Conservation (phyloP, 805 yeast genomes). For the Metschnikowia lunata region DNA sequence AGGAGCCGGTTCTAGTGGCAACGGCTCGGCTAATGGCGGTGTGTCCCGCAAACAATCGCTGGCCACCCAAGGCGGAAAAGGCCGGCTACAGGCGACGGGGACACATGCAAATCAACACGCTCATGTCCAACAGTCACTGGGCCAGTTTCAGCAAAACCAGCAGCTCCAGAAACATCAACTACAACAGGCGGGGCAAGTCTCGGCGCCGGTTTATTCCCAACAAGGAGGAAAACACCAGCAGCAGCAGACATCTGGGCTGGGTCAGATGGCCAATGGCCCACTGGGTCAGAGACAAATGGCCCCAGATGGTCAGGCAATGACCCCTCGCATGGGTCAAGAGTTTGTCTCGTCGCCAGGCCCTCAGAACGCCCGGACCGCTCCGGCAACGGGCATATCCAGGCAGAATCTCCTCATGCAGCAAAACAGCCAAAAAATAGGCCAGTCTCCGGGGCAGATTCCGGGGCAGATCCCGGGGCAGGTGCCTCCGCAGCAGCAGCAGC, state of each 20-base stretch:
- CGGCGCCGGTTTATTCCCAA: slow-evolving; percentile 1
- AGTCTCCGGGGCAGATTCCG: background rate
- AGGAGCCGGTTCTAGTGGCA: background rate
- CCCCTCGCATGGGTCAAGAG: slow-evolving; percentile 2
- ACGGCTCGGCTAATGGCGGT: background rate
- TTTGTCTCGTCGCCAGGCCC: slow-evolving; percentile 4
- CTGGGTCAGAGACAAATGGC: background rate
- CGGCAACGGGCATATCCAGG: background rate
- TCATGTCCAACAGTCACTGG: slow-evolving; percentile 7
- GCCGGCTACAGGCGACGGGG: background rate
- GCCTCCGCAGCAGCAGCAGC: slow-evolving; percentile 11
- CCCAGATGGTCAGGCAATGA: background rate
- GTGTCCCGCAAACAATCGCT: background rate
- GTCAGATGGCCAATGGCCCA: background rate
- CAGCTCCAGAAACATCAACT: slow-evolving; percentile 8
- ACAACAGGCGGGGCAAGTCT: slow-evolving; percentile 2
- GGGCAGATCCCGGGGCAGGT: background rate
- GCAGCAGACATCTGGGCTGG: background rate
- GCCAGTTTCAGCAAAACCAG: slow-evolving; percentile 10
- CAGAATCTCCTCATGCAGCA: background rate
- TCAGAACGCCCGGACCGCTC: slow-evolving; percentile 5
- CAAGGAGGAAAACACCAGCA: background rate
- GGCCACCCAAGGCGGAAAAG: background rate
- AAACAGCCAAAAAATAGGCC: background rate
- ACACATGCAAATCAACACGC: background rate